A percentile compares a stretch with the other conserved stretches of the same genome.
Conservation (phyloP, 192 early-diverging fungal species). For the Anaeromyces robustus region DNA sequence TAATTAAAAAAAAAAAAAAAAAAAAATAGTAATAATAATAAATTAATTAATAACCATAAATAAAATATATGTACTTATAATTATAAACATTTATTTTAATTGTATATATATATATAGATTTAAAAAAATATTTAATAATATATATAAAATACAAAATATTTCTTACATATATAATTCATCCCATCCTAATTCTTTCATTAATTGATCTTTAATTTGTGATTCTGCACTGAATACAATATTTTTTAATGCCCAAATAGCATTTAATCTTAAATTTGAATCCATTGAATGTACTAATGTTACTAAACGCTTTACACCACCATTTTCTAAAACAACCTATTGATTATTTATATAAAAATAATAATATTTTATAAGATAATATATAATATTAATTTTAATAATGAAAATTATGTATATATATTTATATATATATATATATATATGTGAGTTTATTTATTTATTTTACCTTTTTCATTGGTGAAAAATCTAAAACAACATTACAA, state of each 20-base stretch:
- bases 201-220: slow-evolving; percentile 40
- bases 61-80: too few relatives aligned
- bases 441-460: not conserved
- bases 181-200: slow-evolving; percentile 53
- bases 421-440: too few relatives aligned
- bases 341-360: too few relatives aligned
- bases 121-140: too few relatives aligned
- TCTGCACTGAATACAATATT: slow-evolving; percentile 60
- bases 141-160: not conserved
- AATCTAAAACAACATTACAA: slow-evolving; percentile 74
- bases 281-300: slow-evolving; percentile 26
- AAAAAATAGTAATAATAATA: not conserved
- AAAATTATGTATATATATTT: not conserved
- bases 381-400: too few relatives aligned
- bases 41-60: too few relatives aligned
- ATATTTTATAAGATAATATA: too few relatives aligned
- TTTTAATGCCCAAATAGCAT: slow-evolving; percentile 68
- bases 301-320: slow-evolving; percentile 52
- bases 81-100: too few relatives aligned
- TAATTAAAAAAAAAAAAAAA: not conserved
- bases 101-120: too few relatives aligned
- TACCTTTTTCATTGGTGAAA: slow-evolving; percentile 55
- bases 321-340: slow-evolving; percentile 39
- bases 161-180: slow-evolving; percentile 17
- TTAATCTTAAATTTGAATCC: slow-evolving; percentile 30